A percentile compares a stretch with the other conserved stretches of the same genome.
Evolutionary conservation across 441 rosid genomes (phyloP).

Genomic region (Melastoma candidum): DNA sequence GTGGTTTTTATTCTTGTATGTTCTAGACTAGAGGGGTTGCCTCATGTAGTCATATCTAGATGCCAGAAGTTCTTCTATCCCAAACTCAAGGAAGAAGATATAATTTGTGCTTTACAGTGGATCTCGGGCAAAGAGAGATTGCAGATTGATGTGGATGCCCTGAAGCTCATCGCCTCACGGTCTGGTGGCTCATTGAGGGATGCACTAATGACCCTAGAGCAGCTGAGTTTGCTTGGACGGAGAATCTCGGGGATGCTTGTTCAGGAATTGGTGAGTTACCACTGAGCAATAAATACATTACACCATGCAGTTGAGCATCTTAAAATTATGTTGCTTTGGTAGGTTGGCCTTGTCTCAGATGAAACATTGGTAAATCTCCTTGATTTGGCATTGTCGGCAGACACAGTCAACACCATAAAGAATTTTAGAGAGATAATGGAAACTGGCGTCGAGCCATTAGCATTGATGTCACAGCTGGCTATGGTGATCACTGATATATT

Average conservation of each 20-base stretch:
- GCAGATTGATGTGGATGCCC: slow-evolving; percentile 79
- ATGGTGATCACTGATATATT: slow-evolving; percentile 91
- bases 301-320: too few species aligned
- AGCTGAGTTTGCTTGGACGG: slow-evolving; percentile 85
- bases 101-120: slow-evolving; percentile 66
- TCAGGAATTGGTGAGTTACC: slow-evolving; percentile 73
- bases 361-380: slow-evolving; percentile 98
- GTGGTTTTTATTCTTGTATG: slow-evolving; percentile 83
- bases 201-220: slow-evolving; percentile 98
- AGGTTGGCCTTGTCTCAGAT: slow-evolving; percentile 97
- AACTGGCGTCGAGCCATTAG: slow-evolving; percentile 90
- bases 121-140: slow-evolving; percentile 76
- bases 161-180: slow-evolving; percentile 89
- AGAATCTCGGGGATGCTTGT: slow-evolving; percentile 79
- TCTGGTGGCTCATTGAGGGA: slow-evolving; percentile 98
- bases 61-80: slow-evolving; percentile 99
- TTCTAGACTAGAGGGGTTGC: slow-evolving; percentile 86
- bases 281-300: neutral
- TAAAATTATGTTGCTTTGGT: slow-evolving; percentile 6
- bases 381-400: slow-evolving; percentile 96
- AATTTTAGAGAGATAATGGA: slow-evolving; percentile 89
- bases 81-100: slow-evolving; percentile 87
- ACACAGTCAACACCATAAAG: slow-evolving; percentile 88
- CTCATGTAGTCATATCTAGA: slow-evolving; percentile 89
- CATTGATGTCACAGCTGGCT: slow-evolving; percentile 98